phyloP scores from a whole-genome alignment of 116 monocot species.

The Dioscorea cayenensis region DNA sequence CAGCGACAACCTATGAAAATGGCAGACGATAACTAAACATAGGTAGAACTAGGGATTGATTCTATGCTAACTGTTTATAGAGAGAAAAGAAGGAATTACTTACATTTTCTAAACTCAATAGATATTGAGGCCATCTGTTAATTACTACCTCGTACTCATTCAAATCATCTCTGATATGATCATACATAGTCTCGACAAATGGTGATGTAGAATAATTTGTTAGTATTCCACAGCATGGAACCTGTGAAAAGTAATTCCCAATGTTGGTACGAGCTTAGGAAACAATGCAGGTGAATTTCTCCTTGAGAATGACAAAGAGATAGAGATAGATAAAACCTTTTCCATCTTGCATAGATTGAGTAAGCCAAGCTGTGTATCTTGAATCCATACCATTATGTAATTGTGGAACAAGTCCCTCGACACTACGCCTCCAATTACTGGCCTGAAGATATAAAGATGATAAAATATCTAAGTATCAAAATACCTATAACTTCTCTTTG shows the following conservation, averaged over 20 bases:
- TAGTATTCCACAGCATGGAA: slow-evolving; percentile 36
- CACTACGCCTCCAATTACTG: slow-evolving; percentile 61
- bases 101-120: slow-evolving; percentile 72
- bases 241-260: slow-evolving; percentile 25
- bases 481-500: neutral
- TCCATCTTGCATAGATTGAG: slow-evolving; percentile 77
- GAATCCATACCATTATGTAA: slow-evolving; percentile 90
- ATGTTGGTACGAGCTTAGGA: too few relatives aligned
- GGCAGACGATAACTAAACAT: slow-evolving; percentile 3
- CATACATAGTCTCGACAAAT: slow-evolving; percentile 87
- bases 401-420: slow-evolving; percentile 88
- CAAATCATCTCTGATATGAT: slow-evolving; percentile 59
- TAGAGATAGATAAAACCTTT: slow-evolving; percentile 34
- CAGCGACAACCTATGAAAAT: slow-evolving; percentile 50
- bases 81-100: slow-evolving; percentile 5
- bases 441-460: slow-evolving; percentile 27
- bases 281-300: too few relatives aligned
- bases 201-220: slow-evolving; percentile 58
- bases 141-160: slow-evolving; percentile 74
- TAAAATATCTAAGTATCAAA: neutral
- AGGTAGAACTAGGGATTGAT: neutral
- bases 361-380: slow-evolving; percentile 70
- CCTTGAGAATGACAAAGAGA: neutral
- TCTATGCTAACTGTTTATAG: neutral
- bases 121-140: slow-evolving; percentile 93